Conservation (phyloP, 169 alveolate species). For the Plasmodium reichenowi region DNA sequence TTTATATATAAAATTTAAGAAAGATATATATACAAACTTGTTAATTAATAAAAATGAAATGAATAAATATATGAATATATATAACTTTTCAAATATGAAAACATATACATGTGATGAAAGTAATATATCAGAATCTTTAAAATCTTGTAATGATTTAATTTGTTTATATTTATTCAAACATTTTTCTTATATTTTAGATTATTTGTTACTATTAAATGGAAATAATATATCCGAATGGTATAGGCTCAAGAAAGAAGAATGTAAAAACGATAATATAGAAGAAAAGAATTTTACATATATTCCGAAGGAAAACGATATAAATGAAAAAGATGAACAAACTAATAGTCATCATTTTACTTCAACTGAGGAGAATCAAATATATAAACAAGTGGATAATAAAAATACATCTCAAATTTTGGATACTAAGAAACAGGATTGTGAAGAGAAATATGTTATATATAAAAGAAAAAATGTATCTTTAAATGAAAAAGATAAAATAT, state of each 20-base stretch:
- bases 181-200: constrained; percentile 21
- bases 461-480: not conserved
- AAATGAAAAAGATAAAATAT: constrained; percentile 33
- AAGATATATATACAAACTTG: constrained; percentile 21
- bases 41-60: constrained; percentile 14
- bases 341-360: not conserved
- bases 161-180: constrained; percentile 44
- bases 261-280: not conserved
- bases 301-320: not conserved
- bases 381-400: constrained; percentile 1
- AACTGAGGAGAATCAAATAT: not conserved
- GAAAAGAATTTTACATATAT: not conserved
- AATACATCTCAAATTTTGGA: not conserved
- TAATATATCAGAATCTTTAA: constrained; percentile 3
- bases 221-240: constrained; percentile 40
- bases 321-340: not conserved
- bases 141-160: constrained; percentile 42
- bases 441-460: no score
- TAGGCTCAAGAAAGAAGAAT: constrained; percentile 1
- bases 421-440: not conserved
- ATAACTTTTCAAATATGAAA: constrained; percentile 10
- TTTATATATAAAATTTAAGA: constrained; percentile 36
- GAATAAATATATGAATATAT: constrained; percentile 11
- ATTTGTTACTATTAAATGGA: constrained; percentile 28
- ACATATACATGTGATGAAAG: constrained; percentile 31